Base-by-base conservation (phyloP, 2,329 filamentous ascomycete genomes). In the Penicillium sp. region DNA sequence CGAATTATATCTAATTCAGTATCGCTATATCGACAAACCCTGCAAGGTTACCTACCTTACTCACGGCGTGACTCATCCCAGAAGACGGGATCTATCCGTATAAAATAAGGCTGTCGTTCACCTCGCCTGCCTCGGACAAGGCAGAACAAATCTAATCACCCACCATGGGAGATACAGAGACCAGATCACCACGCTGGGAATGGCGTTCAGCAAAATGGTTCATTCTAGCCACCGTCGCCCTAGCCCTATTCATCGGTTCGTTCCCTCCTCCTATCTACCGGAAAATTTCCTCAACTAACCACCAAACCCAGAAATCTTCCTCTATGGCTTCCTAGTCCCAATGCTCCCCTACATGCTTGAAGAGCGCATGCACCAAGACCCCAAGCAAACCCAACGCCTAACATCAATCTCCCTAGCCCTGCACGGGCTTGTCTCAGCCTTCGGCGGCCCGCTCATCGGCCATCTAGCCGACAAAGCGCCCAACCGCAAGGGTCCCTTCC, bases 291-390 rank as follows among this genome's bases (percentile, higher is more conserved):
- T 13, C 28, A 3, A n/a, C 49, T 51, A 51, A 51, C 49, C 30
- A 33, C 49, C 0, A 3, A n/a, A 28, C 9, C n/a, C 37, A 75
- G 74, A 76, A 61, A 69, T 67, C 8, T 72, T 76, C 38, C 71
- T 76, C n/a, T 76, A 71, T 64, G 69, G 68, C 49, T 76, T 76
- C 47, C 54, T 75, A 10, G 72, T 76, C 5, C 74, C 75, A 8
- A 74, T 77, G 38, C 59, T 78, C 15, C 63, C 67, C 5, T 74
- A 74, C 44, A 74, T 77, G 69, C 61, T 77, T 5, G 67, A 75
- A 59, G 61, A 58, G 22, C 72, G 73, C 9, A 61, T 77, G 15
- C 42, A 67, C 15, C 40, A 69, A 33, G 65, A 71, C 30, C 67
- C 65, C 3, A 65, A 67, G 8, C 54, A 69, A 22, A 72, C 70